Evolutionary conservation across 768 basidiomycete genomes (phyloP).

Genomic region (Agrocybe praecox): DNA sequence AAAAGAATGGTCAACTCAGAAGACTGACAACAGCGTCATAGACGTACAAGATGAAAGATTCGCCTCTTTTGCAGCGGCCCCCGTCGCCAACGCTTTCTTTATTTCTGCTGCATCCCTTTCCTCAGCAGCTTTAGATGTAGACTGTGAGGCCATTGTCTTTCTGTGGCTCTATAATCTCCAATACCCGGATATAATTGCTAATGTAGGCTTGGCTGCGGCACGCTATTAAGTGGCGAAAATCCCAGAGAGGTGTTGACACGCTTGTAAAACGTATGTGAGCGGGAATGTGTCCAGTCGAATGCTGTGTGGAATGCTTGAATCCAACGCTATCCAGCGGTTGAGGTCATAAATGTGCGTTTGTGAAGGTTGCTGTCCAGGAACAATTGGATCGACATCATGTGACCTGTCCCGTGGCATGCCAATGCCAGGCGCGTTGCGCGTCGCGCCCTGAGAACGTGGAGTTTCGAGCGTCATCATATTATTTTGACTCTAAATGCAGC

Average conservation of each 20-base stretch:
- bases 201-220: neutral
- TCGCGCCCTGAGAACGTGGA: neutral
- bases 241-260: no score
- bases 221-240: no score
- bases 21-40: neutral
- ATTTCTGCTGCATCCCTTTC: slow-evolving; percentile 33
- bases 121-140: slow-evolving; percentile 9
- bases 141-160: slow-evolving; percentile 2
- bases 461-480: no score
- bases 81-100: slow-evolving; percentile 39
- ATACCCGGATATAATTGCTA: neutral
- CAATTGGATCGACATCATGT: neutral
- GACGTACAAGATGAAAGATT: slow-evolving; percentile 27
- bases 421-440: no score
- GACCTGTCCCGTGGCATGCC: neutral
- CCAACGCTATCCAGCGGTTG: neutral
- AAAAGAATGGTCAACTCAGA: neutral
- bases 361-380: neutral
- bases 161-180: neutral
- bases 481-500: no score
- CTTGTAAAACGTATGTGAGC: no score
- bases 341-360: neutral
- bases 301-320: no score
- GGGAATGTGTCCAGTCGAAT: no score
- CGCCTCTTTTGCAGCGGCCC: slow-evolving; percentile 25